phyloP scores from a whole-genome alignment of 1,284 basidiomycete species.

The Waitea zeae region DNA sequence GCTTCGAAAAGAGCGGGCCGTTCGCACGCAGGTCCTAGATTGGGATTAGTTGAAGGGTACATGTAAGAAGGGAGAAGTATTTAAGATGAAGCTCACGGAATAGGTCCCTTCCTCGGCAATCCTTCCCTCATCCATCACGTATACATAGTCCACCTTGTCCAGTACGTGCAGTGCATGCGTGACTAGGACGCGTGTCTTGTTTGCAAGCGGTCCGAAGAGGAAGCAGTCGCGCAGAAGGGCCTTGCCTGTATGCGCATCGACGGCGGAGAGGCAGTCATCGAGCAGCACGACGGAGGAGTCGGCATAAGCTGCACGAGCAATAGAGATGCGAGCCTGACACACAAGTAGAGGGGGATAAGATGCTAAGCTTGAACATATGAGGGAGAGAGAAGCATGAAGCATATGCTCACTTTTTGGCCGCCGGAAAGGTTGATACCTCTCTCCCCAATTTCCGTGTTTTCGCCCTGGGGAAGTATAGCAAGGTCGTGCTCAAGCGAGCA shows the following conservation, averaged over 20 bases:
- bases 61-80: not conserved
- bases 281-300: slow-evolving; percentile 56
- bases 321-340: slow-evolving; percentile 69
- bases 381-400: slow-evolving; percentile 38
- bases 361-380: slow-evolving; percentile 65
- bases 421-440: slow-evolving; percentile 58
- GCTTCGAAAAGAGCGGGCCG: slow-evolving; percentile 32
- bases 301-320: slow-evolving; percentile 71
- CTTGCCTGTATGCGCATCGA: slow-evolving; percentile 56
- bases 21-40: slow-evolving; percentile 29
- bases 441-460: slow-evolving; percentile 72
- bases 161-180: slow-evolving; percentile 62
- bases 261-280: slow-evolving; percentile 56
- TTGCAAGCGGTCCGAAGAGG: slow-evolving; percentile 32
- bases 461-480: slow-evolving; percentile 44
- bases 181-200: slow-evolving; percentile 57
- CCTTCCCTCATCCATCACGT: no score
- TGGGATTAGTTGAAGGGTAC: no score
- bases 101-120: no score
- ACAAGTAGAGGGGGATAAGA: no score
- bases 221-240: slow-evolving; percentile 44
- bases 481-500: slow-evolving; percentile 53
- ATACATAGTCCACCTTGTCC: slow-evolving; percentile 49
- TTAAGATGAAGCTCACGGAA: slow-evolving; percentile 8
- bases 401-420: slow-evolving; percentile 30